Evolutionary conservation across 2,329 filamentous ascomycete species (phyloP).

Genomic region (Periconia macrospinosa): DNA sequence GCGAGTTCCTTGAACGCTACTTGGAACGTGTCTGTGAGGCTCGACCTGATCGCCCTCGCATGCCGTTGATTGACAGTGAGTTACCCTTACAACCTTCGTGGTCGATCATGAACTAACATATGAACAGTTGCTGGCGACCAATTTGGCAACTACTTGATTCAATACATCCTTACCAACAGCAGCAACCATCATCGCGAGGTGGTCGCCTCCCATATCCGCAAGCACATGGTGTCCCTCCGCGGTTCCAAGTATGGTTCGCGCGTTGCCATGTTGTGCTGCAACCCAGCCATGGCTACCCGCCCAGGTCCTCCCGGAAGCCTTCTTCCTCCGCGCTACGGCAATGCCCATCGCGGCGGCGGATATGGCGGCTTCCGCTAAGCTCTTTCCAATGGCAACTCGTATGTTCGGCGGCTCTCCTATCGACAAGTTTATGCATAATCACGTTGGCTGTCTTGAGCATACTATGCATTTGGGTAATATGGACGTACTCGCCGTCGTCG

Average conservation of each 20-base stretch:
- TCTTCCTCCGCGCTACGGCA: constrained; percentile 29
- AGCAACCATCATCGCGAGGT: constrained; percentile 86
- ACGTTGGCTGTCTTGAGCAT: constrained; percentile 20
- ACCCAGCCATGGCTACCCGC: constrained; percentile 84
- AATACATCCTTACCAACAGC: constrained; percentile 92
- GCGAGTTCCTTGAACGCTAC: constrained; percentile 89
- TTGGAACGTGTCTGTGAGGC: constrained; percentile 93
- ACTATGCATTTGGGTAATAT: constrained; percentile 31
- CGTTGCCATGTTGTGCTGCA: constrained; percentile 98
- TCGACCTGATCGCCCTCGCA: constrained; percentile 85
- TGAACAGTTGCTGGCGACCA: constrained; percentile 85
- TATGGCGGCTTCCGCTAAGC: constrained; percentile 25
- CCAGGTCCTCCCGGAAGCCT: constrained; percentile 78
- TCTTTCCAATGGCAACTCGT: constrained; percentile 1
- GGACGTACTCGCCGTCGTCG: constrained; percentile 22
- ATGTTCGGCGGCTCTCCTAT: neutral
- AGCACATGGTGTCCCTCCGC: constrained; percentile 98
- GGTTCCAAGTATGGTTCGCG: constrained; percentile 98
- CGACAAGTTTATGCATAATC: neutral
- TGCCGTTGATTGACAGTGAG: constrained; percentile 90
- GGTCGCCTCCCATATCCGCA: constrained; percentile 89
- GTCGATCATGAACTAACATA: neutral
- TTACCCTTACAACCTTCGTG: constrained; percentile 8
- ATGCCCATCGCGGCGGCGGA: constrained; percentile 22
- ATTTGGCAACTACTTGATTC: constrained; percentile 97